Evolutionary conservation across 208 protist species (phyloP), one percentile per base, ranked within the genome.

Genomic region (Angomonas desouzai): DNA sequence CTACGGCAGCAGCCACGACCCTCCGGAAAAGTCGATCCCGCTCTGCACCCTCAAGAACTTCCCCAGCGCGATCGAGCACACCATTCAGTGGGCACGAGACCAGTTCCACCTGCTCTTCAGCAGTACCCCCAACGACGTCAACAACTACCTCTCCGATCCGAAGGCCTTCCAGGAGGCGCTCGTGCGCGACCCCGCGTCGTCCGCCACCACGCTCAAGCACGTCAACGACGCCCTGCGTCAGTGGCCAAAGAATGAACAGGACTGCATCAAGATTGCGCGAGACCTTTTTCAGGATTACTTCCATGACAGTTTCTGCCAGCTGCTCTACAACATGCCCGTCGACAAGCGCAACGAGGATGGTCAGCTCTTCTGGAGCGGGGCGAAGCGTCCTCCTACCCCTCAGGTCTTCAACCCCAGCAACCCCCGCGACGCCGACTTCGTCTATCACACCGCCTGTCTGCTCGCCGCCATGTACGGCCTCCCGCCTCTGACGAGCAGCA

Each of bases 31-130:
- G 76, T 83, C 85, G 7, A 99, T 99, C 70, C 98, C 99, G 27
- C 87, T 99, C n/a, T 99, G 99, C 83, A 99, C 98, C 16, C 80
- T 99, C 20, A 99, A 99, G 77, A 99, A 99, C 81, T 99, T 99
- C 85, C 99, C 99, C n/a, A 98, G 99, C 78, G 77, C 86, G 27
- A 99, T 99, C 79, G 97, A 99, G 79, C 98, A 99, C 80, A 98
- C 96, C 7, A 98, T 99, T 67, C 97, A 98, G 84, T 98, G 92
- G 93, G 90, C 94, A 28, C 77, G 94, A 36, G 91, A 97, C 57
- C 76, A 91, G 45, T 97, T 97, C 66, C 79, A 96, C 62, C 65
- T 92, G 36, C 63, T 97, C 28, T 98, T 97, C 47, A 62, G 51
- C 40, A 85, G 77, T 43, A 72, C 71, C 25, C 77, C 91, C 11